Evolutionary conservation across 1,284 basidiomycete species (phyloP).

Genomic region (Inonotus hispidus): DNA sequence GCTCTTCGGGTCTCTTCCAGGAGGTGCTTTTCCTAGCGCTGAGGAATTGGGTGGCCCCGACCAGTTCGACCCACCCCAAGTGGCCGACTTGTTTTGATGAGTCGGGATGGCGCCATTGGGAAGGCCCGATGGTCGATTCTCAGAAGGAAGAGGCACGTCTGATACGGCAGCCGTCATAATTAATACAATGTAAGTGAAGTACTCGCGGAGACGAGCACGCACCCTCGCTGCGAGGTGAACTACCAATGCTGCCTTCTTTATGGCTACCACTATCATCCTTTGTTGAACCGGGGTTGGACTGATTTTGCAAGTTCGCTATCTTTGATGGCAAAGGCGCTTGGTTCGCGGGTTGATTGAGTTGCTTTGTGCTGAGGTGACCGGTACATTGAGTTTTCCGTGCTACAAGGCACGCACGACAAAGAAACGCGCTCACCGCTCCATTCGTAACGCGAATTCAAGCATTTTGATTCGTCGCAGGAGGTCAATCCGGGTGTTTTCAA

Average conservation of each 20-base stretch:
- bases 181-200: conserved; percentile 22
- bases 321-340: conserved; percentile 56
- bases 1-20: conserved; percentile 86
- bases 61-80: conserved; percentile 52
- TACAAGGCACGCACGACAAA: conserved; percentile 19
- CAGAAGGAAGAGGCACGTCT: conserved; percentile 74
- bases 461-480: conserved; percentile 96
- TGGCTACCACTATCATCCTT: conserved; percentile 66
- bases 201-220: conserved; percentile 7
- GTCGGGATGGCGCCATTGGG: conserved; percentile 47
- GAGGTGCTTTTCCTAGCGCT: conserved; percentile 63
- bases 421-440: conserved; percentile 71
- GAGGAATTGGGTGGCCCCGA: conserved; percentile 37
- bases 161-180: conserved; percentile 4
- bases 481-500: conserved; percentile 96
- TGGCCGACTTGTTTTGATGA: conserved; percentile 44
- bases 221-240: conserved; percentile 81
- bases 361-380: conserved; percentile 63
- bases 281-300: conserved; percentile 42
- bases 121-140: conserved; percentile 38
- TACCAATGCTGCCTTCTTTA: conserved; percentile 71
- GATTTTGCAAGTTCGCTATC: conserved; percentile 50
- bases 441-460: conserved; percentile 93
- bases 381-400: conserved; percentile 16
- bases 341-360: conserved; percentile 53